Evolutionary conservation across 495 filamentous ascomycete genomes (phyloP).

Genomic region (Sabuloglossum arenarium): DNA sequence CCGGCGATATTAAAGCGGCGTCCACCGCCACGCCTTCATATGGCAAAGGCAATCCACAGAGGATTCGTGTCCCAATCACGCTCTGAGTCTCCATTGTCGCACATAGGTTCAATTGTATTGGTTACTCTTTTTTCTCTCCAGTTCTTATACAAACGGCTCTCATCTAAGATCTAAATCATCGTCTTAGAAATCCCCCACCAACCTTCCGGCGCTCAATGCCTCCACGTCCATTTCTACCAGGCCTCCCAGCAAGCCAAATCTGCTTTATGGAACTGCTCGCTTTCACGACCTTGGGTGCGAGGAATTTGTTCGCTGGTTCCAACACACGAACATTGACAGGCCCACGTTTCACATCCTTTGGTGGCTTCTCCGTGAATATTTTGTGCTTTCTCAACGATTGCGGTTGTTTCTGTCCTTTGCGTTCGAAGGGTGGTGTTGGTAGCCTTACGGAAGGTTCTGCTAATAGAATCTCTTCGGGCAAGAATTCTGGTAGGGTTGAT

Average conservation of each 20-base stretch:
- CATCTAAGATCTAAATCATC: neutral
- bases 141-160: too few relatives aligned
- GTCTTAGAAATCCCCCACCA: slow-evolving; percentile 20
- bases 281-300: slow-evolving; percentile 31
- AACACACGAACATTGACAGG: slow-evolving; percentile 31
- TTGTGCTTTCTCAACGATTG: slow-evolving; percentile 21
- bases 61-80: too few relatives aligned
- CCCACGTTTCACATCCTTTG: slow-evolving; percentile 32
- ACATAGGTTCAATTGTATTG: neutral
- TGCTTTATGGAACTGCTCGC: slow-evolving; percentile 24
- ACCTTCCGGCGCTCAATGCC: slow-evolving; percentile 13
- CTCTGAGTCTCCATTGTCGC: too few relatives aligned
- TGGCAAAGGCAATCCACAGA: too few relatives aligned
- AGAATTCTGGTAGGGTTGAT: slow-evolving; percentile 24
- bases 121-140: neutral
- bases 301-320: slow-evolving; percentile 18
- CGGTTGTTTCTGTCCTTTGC: slow-evolving; percentile 14
- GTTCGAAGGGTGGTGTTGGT: slow-evolving; percentile 20
- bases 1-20: too few relatives aligned
- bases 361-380: slow-evolving; percentile 29
- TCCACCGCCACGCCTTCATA: too few relatives aligned
- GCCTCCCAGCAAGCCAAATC: slow-evolving; percentile 25
- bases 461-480: slow-evolving; percentile 32
- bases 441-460: slow-evolving; percentile 22
- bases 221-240: slow-evolving; percentile 8